These are phyloP conservation scores for Dicorynia guianensis DNA, from an alignment of 306 rosid genomes.

Conservation along the genomic window DNA sequence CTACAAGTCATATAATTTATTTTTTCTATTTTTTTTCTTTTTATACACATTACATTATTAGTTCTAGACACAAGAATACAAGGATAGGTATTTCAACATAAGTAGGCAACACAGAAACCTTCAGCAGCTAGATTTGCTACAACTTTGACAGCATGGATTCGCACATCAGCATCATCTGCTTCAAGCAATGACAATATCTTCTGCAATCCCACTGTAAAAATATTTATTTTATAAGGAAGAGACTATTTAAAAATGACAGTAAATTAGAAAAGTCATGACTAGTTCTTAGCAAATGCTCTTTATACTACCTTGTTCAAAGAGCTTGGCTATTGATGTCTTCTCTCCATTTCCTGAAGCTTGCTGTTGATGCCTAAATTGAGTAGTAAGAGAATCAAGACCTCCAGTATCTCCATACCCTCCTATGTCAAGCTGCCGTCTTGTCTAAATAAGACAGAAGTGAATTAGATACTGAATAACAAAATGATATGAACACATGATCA, in stretches of 20 bases:
- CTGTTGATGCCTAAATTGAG: slow-evolving; percentile 70
- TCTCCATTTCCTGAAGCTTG: slow-evolving; percentile 78
- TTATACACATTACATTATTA: neutral
- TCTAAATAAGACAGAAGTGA: slow-evolving; percentile 54
- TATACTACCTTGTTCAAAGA: slow-evolving; percentile 92
- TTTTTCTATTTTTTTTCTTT: neutral
- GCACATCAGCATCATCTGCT: slow-evolving; percentile 93
- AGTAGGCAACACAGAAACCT: slow-evolving; percentile 62
- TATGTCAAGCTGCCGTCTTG: slow-evolving; percentile 65
- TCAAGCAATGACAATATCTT: slow-evolving; percentile 97
- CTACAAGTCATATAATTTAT: neutral
- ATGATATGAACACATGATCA: slow-evolving; percentile 25
- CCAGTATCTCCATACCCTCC: slow-evolving; percentile 61
- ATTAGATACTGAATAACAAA: slow-evolving; percentile 31
- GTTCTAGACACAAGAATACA: neutral
- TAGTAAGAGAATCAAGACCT: slow-evolving; percentile 67
- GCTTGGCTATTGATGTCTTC: slow-evolving; percentile 92
- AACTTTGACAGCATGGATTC: slow-evolving; percentile 97
- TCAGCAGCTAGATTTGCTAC: slow-evolving; percentile 99
- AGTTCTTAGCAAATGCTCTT: slow-evolving; percentile 26
- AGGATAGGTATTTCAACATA: slow-evolving; percentile 20
- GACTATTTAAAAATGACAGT: slow-evolving; percentile 21
- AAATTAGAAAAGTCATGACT: slow-evolving; percentile 33
- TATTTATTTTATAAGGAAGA: slow-evolving; percentile 46
- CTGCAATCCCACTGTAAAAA: slow-evolving; percentile 88